phyloP scores from a whole-genome alignment of 1,284 basidiomycete species.

The Coniferiporia sulphurascens region DNA sequence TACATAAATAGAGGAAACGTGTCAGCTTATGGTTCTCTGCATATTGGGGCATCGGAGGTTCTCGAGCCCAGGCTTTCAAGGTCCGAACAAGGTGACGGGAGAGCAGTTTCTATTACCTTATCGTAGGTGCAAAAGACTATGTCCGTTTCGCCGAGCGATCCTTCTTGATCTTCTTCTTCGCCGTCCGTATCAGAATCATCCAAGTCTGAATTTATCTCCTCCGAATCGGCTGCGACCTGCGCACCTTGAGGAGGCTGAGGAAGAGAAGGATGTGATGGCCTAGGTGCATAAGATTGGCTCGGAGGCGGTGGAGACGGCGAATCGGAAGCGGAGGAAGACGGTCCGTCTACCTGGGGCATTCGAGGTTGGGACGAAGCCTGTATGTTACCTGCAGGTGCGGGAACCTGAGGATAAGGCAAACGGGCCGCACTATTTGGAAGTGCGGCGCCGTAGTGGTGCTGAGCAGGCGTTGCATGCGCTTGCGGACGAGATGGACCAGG shows the following conservation, averaged over 20 bases:
- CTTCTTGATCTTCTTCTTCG: slow-evolving; percentile 71
- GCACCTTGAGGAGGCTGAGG: slow-evolving; percentile 44
- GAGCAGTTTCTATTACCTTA: slow-evolving; percentile 57
- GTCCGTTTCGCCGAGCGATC: slow-evolving; percentile 71
- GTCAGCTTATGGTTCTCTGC: neutral
- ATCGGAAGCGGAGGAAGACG: slow-evolving; percentile 51
- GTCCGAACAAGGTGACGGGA: slow-evolving; percentile 1
- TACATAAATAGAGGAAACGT: slow-evolving; percentile 27
- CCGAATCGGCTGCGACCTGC: slow-evolving; percentile 22
- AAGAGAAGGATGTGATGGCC: slow-evolving; percentile 52
- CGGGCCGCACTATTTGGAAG: slow-evolving; percentile 19
- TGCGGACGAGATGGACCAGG: slow-evolving; percentile 10
- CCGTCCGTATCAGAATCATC: slow-evolving; percentile 80
- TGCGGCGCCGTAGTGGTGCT: slow-evolving; percentile 6
- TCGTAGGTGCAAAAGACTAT: slow-evolving; percentile 99
- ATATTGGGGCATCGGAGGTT: neutral
- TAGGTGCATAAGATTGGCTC: slow-evolving; percentile 54
- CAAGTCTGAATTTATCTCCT: slow-evolving; percentile 22
- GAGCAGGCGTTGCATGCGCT: neutral
- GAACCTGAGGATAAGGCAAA: slow-evolving; percentile 24
- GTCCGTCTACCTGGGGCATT: slow-evolving; percentile 67
- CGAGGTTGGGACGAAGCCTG: slow-evolving; percentile 29
- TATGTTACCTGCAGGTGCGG: slow-evolving; percentile 9
- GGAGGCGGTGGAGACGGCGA: slow-evolving; percentile 55
- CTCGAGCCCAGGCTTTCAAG: slow-evolving; percentile 1